Evolutionary conservation across 345 rosid species (phyloP).

Genomic region (Limnanthes douglasii): DNA sequence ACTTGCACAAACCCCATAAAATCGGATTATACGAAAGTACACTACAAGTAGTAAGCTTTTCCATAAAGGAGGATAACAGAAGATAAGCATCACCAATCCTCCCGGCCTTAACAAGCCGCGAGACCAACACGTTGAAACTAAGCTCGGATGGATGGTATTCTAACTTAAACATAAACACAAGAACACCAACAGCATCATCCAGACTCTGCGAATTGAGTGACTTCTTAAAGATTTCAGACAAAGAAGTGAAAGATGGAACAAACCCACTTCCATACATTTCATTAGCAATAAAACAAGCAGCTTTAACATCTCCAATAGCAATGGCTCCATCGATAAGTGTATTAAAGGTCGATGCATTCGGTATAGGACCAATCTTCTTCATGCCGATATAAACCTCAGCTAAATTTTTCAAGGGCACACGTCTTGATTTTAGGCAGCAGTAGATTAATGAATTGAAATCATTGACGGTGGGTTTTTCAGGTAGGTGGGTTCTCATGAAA

Average conservation of each 20-base stretch:
- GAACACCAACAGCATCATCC: constrained; percentile 10
- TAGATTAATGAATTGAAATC: constrained; percentile 21
- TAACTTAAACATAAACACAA: constrained; percentile 15
- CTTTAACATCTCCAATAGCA: constrained; percentile 9
- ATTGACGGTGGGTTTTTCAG: constrained; percentile 15
- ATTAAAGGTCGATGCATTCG: constrained; percentile 20
- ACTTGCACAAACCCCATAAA: constrained; percentile 24
- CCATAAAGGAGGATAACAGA: constrained; percentile 9
- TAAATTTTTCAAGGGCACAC: constrained; percentile 4
- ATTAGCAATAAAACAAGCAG: constrained; percentile 9
- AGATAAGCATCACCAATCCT: constrained; percentile 12
- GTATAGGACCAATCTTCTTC: constrained; percentile 18
- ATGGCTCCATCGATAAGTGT: constrained; percentile 15
- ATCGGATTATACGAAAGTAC: constrained; percentile 17
- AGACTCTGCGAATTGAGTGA: constrained; percentile 7
- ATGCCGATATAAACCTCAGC: constrained; percentile 12
- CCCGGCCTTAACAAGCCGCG: constrained; percentile 11
- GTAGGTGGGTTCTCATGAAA: constrained; percentile 12
- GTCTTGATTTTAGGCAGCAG: constrained; percentile 11
- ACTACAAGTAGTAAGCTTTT: constrained; percentile 9
- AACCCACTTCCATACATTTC: constrained; percentile 17
- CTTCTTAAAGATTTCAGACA: constrained; percentile 13
- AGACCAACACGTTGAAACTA: constrained; percentile 11
- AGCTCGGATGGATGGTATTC: constrained; percentile 13
- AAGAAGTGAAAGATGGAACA: constrained; percentile 13